These are phyloP conservation scores for Magnaporthiopsis incrustans DNA, from an alignment of 2,329 filamentous ascomycete genomes.

Conservation along the genomic window DNA sequence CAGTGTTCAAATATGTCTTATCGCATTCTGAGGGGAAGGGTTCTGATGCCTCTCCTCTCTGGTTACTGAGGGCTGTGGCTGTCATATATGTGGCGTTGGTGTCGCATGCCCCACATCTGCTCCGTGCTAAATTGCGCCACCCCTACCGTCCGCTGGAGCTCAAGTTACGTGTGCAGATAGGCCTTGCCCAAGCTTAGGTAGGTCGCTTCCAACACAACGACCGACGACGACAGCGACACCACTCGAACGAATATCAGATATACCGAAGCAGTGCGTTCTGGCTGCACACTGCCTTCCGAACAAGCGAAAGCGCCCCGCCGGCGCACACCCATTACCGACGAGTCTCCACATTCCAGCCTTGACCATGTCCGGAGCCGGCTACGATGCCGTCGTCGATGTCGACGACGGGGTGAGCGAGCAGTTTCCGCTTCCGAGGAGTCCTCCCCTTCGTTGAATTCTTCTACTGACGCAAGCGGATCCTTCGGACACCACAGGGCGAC, in stretches of 20 bases:
- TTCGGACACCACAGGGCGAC: constrained; percentile 61
- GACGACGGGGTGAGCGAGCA: constrained; percentile 71
- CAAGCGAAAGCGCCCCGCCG: not conserved
- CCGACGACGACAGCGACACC: not conserved
- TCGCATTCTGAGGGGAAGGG: too few species aligned
- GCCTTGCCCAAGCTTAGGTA: not conserved
- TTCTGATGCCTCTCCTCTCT: too few species aligned
- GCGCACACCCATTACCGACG: constrained; percentile 6
- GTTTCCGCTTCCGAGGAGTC: not conserved
- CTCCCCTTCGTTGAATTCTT: not conserved
- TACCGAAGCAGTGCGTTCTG: not conserved
- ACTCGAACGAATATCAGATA: not conserved
- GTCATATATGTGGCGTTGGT: not conserved
- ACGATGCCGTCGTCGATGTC: constrained; percentile 96
- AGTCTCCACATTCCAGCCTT: not conserved
- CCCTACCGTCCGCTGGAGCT: not conserved
- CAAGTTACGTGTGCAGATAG: not conserved
- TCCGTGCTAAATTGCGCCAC: not conserved
- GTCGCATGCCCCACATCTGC: not conserved
- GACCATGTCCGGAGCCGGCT: constrained; percentile 74
- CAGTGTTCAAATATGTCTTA: too few species aligned
- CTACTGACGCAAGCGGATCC: not conserved
- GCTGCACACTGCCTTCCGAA: not conserved
- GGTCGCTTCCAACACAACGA: not conserved
- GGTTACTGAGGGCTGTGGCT: too few species aligned